These are phyloP conservation scores for Rhizopogon vesiculosus DNA, from an alignment of 768 basidiomycete genomes.

Conservation along the genomic window DNA sequence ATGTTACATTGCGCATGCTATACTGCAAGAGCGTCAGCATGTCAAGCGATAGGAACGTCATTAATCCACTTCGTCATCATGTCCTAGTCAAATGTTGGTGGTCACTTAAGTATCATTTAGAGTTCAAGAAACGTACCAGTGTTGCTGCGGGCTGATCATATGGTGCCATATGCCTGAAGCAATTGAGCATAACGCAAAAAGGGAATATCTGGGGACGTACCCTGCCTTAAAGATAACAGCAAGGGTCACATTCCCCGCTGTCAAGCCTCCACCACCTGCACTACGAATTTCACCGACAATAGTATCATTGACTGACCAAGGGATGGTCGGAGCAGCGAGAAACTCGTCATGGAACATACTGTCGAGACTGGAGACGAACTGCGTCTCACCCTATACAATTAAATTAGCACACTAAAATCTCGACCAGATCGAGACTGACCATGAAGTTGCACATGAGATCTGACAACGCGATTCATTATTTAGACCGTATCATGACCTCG, in stretches of 20 bases:
- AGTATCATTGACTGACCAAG: slow-evolving; percentile 32
- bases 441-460: slow-evolving; percentile 37
- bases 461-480: neutral
- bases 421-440: slow-evolving; percentile 5
- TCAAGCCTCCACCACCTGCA: slow-evolving; percentile 30
- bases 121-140: slow-evolving; percentile 18
- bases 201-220: slow-evolving; percentile 16
- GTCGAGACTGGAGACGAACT: slow-evolving; percentile 35
- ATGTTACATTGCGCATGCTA: neutral
- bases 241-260: slow-evolving; percentile 45
- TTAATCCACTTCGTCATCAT: slow-evolving; percentile 3
- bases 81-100: neutral
- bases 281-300: slow-evolving; percentile 37
- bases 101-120: neutral
- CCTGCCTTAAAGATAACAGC: slow-evolving; percentile 48
- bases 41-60: neutral
- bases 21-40: no score
- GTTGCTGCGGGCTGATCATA: slow-evolving; percentile 46
- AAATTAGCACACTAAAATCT: neutral
- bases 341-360: slow-evolving; percentile 36
- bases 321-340: slow-evolving; percentile 19
- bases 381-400: slow-evolving; percentile 32
- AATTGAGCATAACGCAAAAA: neutral
- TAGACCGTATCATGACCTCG: slow-evolving; percentile 2
- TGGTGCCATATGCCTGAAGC: slow-evolving; percentile 33